Conservation (phyloP, 1,139 yeast genomes). For the Geotrichum australiense region DNA sequence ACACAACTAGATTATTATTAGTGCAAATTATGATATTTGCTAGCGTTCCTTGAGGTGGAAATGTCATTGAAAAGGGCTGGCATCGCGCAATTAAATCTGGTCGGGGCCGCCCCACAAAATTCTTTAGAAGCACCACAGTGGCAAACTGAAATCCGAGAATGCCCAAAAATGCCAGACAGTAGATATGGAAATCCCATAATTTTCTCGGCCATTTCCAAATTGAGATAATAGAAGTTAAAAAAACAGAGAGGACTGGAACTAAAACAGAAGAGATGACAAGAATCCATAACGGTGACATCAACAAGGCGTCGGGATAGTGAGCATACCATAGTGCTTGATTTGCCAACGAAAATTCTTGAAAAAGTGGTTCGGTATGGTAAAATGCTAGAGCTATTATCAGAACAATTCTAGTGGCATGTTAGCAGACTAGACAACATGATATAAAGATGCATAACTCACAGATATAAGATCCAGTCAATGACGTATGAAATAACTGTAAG, state of each 20-base stretch:
- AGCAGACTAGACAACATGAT: background rate
- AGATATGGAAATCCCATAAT: constrained; percentile 14
- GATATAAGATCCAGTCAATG: constrained; percentile 10
- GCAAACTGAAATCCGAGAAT: constrained; percentile 8
- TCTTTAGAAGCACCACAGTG: constrained; percentile 7
- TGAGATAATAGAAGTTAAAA: constrained; percentile 5
- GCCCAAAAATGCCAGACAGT: constrained; percentile 9
- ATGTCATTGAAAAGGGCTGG: constrained; percentile 6
- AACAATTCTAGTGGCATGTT: background rate
- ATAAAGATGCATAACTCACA: background rate
- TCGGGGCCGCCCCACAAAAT: constrained; percentile 11
- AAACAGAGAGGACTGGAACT: constrained; percentile 6
- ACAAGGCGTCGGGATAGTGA: constrained; percentile 2
- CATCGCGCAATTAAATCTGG: constrained; percentile 14
- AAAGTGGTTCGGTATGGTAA: constrained; percentile 9
- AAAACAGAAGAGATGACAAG: constrained; percentile 3
- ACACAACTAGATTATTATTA: constrained; percentile 2
- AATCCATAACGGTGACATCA: constrained; percentile 11
- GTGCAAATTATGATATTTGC: constrained; percentile 13
- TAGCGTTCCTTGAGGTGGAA: constrained; percentile 8
- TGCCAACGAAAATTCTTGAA: constrained; percentile 11
- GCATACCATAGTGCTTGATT: constrained; percentile 6
- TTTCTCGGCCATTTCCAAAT: constrained; percentile 13
- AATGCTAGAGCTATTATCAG: constrained; percentile 7
- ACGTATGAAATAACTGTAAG: constrained; percentile 10